Evolutionary conservation across 345 rosid genomes (phyloP), one percentile per base, ranked within the genome.

Genomic region (Ceriops tagal): DNA sequence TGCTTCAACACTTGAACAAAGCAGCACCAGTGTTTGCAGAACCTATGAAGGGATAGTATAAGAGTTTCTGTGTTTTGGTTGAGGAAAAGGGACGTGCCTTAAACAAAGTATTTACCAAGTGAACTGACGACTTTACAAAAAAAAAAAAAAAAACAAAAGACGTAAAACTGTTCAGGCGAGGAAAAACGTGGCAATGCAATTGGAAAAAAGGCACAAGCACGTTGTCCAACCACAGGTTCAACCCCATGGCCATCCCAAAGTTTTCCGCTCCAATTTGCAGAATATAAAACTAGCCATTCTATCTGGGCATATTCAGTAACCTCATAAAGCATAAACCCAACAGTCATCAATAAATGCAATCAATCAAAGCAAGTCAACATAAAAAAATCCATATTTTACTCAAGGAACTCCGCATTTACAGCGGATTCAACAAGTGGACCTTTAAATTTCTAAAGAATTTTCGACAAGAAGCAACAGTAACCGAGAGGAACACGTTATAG

Each of bases 341-440:
- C 61, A 37, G 27, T 22, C 65, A 37, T 31, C 65, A 52, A 47
- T 27, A 8, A 58, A 49, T 43, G 49, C 49, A 15, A 43, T 43
- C 49, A 49, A 69, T 56, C 53, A n/a, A 47, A 53, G 34, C 56
- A 58, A 6, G 59, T 8, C 24, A 24, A 27, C 59, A 21, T 56
- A 16, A 56, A 56, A 56, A 56, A 56, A 5, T 30, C 67, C 51
- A 34, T 53, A 52, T 55, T 49, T 73, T 11, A 51, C 72, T 27
- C 68, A 71, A 62, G 65, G 61, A n/a, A n/a, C 59, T 46, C 46
- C 20, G 71, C 49, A 74, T 66, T 74, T 68, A 64, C 47, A 39
- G 67, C 49, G 20, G 24, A 66, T 31, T 71, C 60, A 60, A 43
- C 71, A 71, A 57, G 67, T 28, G 62, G 65, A 46, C 15, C 52